Conservation (phyloP, 2,329 filamentous ascomycete species). For the Hypoxylon sp. region DNA sequence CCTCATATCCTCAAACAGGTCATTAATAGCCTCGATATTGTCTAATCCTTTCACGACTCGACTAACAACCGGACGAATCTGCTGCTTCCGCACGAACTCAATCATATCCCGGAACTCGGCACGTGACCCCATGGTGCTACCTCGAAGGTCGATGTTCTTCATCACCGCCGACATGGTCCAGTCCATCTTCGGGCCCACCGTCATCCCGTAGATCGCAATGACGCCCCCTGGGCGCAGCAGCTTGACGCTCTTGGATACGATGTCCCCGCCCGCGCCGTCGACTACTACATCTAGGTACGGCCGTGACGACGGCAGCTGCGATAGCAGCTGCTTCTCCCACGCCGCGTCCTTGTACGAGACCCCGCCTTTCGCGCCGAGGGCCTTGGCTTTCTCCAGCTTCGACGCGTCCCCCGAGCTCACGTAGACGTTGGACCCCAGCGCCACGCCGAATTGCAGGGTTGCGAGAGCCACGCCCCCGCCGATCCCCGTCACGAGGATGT, state of each 20-base stretch:
- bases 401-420: slow-evolving; percentile 81
- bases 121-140: slow-evolving; percentile 91
- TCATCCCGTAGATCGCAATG: slow-evolving; percentile 95
- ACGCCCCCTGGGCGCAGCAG: slow-evolving; percentile 86
- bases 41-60: slow-evolving; percentile 80
- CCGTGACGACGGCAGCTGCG: slow-evolving; percentile 73
- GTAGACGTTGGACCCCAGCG: slow-evolving; percentile 81
- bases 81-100: slow-evolving; percentile 79
- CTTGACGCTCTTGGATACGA: slow-evolving; percentile 75
- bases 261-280: slow-evolving; percentile 90
- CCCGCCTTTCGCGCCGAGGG: slow-evolving; percentile 84
- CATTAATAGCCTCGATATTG: slow-evolving; percentile 83
- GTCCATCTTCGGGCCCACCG: slow-evolving; percentile 84
- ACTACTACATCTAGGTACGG: slow-evolving; percentile 85
- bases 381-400: slow-evolving; percentile 80
- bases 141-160: slow-evolving; percentile 88
- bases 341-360: slow-evolving; percentile 82
- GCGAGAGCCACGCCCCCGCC: slow-evolving; percentile 92
- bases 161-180: slow-evolving; percentile 88
- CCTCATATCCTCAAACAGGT: slow-evolving; percentile 90
- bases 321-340: slow-evolving; percentile 84
- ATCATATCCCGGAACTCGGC: slow-evolving; percentile 95
- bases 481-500: slow-evolving; percentile 90
- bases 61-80: slow-evolving; percentile 84
- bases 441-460: slow-evolving; percentile 83